Evolutionary conservation across 2,329 filamentous ascomycete species (phyloP).

Genomic region (Cadophora luteo-olivacea): DNA sequence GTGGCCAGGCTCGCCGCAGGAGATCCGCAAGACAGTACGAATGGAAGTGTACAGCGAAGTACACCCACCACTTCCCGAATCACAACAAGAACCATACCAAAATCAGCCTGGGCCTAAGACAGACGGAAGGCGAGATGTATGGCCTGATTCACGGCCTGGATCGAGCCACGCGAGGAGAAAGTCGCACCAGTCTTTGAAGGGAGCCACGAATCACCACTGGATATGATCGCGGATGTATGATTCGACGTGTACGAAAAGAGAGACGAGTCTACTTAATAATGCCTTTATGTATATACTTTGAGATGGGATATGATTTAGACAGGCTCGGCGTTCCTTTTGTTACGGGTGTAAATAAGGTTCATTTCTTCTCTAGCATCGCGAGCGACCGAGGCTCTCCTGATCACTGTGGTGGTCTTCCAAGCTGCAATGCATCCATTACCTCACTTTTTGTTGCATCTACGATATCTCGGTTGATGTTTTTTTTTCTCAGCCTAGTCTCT

Average conservation of each 20-base stretch:
- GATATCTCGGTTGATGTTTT: too few relatives aligned
- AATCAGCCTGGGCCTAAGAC: not conserved
- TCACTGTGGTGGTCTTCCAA: not conserved
- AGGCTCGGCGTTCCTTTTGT: not conserved
- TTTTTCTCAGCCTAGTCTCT: too few relatives aligned
- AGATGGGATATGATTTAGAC: not conserved
- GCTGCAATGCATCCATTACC: not conserved
- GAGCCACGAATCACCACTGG: not conserved
- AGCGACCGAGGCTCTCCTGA: not conserved
- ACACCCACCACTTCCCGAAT: not conserved
- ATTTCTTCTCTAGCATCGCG: not conserved
- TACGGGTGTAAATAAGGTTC: not conserved
- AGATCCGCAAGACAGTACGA: conserved; percentile 15
- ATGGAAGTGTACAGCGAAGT: conserved; percentile 15
- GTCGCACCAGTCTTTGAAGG: not conserved
- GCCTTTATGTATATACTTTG: conserved; percentile 9
- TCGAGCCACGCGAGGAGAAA: not conserved
- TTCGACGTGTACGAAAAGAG: not conserved
- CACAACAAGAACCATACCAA: not conserved
- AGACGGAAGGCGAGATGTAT: conserved; percentile 10
- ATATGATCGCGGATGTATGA: not conserved
- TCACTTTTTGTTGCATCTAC: not conserved
- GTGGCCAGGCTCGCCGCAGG: not conserved
- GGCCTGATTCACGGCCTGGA: not conserved
- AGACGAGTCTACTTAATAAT: not conserved